Evolutionary conservation across 1,139 yeast species (phyloP).

Genomic region (Taphrina deformans): DNA sequence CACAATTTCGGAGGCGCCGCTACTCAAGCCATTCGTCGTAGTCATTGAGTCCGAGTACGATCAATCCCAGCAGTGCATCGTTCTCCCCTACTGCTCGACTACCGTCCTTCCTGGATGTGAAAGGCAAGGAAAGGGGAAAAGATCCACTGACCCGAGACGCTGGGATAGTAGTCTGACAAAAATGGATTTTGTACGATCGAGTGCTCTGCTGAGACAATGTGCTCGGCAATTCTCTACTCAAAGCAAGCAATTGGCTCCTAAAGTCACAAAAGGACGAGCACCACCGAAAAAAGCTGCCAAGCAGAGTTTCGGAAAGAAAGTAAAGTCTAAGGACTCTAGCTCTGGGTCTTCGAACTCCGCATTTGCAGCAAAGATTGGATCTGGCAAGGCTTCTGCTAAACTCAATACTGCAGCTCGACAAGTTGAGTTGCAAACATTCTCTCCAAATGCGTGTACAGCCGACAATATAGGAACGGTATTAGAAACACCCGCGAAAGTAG

Average conservation of each 20-base stretch:
- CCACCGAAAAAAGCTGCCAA: constrained; percentile 1
- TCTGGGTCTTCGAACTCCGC: not conserved
- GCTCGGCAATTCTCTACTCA: not conserved
- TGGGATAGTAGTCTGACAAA: too few species aligned
- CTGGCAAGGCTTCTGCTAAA: not conserved
- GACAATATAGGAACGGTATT: constrained; percentile 16
- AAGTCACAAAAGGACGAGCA: constrained; percentile 9
- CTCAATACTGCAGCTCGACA: constrained; percentile 9
- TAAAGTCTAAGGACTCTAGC: constrained; percentile 3
- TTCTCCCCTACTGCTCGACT: too few species aligned
- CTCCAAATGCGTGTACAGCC: not conserved
- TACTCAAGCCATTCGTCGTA: not conserved
- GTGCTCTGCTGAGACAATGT: not conserved
- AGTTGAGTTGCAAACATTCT: not conserved
- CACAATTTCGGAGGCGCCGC: constrained; percentile 1
- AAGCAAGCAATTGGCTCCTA: not conserved
- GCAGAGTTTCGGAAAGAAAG: not conserved
- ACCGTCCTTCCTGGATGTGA: too few species aligned
- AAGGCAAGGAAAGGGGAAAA: too few species aligned
- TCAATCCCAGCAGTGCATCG: too few species aligned
- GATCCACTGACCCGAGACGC: too few species aligned
- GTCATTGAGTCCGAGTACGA: not conserved
- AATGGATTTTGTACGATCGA: not conserved
- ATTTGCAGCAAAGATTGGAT: constrained; percentile 14
- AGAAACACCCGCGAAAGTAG: constrained; percentile 19